Evolutionary conservation across 169 alveolate genomes (phyloP).

Genomic region (Plasmodium gaboni): DNA sequence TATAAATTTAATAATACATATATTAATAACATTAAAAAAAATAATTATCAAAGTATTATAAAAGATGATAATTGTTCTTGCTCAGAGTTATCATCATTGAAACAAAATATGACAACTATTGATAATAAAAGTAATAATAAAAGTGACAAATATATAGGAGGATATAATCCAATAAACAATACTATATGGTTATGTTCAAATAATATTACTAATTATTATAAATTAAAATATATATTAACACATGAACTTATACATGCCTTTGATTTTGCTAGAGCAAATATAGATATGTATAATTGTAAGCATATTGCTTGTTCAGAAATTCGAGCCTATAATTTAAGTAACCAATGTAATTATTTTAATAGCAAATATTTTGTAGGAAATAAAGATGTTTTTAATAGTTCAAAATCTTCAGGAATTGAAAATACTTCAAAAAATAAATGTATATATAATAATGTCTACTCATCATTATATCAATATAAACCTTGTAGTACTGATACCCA

Average conservation of each 20-base stretch:
- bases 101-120: not conserved
- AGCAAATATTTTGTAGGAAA: constrained; percentile 38
- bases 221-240: constrained; percentile 77
- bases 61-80: constrained; percentile 55
- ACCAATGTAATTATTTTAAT: constrained; percentile 81
- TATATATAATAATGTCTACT: constrained; percentile 56
- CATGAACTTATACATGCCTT: constrained; percentile 86
- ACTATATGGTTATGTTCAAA: constrained; percentile 84
- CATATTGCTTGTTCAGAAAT: constrained; percentile 86
- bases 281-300: constrained; percentile 78
- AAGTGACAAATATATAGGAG: constrained; percentile 65
- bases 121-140: not conserved
- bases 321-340: constrained; percentile 82
- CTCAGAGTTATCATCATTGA: constrained; percentile 37
- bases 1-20: constrained; percentile 29
- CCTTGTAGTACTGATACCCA: constrained; percentile 56
- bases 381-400: constrained; percentile 64
- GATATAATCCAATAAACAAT: constrained; percentile 80
- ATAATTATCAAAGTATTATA: constrained; percentile 22
- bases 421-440: constrained; percentile 55
- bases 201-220: constrained; percentile 77
- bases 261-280: constrained; percentile 84
- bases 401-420: constrained; percentile 22
- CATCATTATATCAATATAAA: constrained; percentile 43
- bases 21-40: constrained; percentile 16